Evolutionary conservation across 352 stramenopile species (phyloP).

Genomic region (Globisporangium irregulare): DNA sequence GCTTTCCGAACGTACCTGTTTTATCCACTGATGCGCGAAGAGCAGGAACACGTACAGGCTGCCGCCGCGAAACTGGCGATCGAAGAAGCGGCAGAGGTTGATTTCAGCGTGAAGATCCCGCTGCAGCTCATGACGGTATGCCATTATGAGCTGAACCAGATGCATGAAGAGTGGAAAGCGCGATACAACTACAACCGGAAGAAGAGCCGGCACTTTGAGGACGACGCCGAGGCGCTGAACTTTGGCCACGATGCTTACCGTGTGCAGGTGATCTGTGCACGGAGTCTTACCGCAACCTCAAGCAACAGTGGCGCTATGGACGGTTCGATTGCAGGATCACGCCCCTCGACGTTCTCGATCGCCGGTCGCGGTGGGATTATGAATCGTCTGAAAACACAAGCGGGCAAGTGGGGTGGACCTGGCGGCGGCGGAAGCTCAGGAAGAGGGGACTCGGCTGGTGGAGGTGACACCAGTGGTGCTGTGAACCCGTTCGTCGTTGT

Average conservation of each 20-base stretch:
- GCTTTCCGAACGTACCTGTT: constrained; percentile 69
- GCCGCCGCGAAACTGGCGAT: constrained; percentile 63
- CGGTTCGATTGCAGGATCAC: constrained; percentile 14
- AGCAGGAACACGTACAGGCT: constrained; percentile 41
- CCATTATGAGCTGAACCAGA: constrained; percentile 64
- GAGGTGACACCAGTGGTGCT: constrained; percentile 16
- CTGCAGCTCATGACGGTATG: constrained; percentile 75
- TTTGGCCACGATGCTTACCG: constrained; percentile 81
- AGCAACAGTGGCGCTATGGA: neutral
- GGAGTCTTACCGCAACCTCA: constrained; percentile 34
- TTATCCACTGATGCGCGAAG: constrained; percentile 52
- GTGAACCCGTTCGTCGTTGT: constrained; percentile 75
- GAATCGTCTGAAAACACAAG: constrained; percentile 64
- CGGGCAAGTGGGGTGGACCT: constrained; percentile 49
- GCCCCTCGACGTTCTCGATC: constrained; percentile 54
- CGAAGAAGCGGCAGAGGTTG: constrained; percentile 75
- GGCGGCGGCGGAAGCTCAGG: constrained; percentile 20
- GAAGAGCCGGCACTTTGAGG: constrained; percentile 70
- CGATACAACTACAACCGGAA: constrained; percentile 85
- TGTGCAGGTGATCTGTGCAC: constrained; percentile 61
- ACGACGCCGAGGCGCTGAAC: constrained; percentile 72
- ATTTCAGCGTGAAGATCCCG: constrained; percentile 78
- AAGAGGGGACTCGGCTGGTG: constrained; percentile 6
- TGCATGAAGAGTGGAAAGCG: constrained; percentile 68
- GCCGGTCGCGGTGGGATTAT: constrained; percentile 50